These are phyloP conservation scores for Melastoma malabathricum DNA, from an alignment of 345 rosid genomes.

Conservation along the genomic window DNA sequence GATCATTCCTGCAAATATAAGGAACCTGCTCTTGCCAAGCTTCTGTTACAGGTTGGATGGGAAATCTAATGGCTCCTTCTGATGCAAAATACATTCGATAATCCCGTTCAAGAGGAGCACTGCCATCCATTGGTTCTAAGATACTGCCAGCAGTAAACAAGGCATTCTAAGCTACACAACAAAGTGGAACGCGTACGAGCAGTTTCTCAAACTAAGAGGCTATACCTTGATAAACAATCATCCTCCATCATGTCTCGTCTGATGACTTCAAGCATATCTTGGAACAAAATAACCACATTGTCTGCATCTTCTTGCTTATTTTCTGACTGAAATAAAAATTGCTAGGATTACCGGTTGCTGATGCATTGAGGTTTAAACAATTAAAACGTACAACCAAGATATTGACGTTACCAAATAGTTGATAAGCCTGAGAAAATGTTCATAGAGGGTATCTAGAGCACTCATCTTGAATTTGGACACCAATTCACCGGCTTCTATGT, in stretches of 20 bases:
- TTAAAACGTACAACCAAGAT: no score
- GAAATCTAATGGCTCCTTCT: slow-evolving; percentile 79
- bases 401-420: slow-evolving; percentile 52
- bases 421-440: slow-evolving; percentile 76
- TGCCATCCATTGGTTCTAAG: slow-evolving; percentile 64
- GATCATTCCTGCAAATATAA: slow-evolving; percentile 3
- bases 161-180: not conserved
- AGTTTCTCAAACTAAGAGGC: slow-evolving; percentile 3
- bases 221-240: slow-evolving; percentile 54
- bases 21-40: slow-evolving; percentile 95
- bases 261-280: slow-evolving; percentile 96
- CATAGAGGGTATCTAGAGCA: slow-evolving; percentile 79
- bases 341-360: no score
- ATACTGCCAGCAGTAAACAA: slow-evolving; percentile 25
- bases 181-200: slow-evolving; percentile 7
- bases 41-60: slow-evolving; percentile 55
- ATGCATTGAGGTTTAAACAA: no score
- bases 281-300: slow-evolving; percentile 85
- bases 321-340: slow-evolving; percentile 29
- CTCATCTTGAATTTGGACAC: slow-evolving; percentile 63
- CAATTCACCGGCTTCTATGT: slow-evolving; percentile 21
- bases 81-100: slow-evolving; percentile 85
- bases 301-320: slow-evolving; percentile 70
- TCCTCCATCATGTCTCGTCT: slow-evolving; percentile 84
- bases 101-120: slow-evolving; percentile 38